phyloP scores from a whole-genome alignment of 2,329 filamentous ascomycete genomes.

The Juglanconis sp. region DNA sequence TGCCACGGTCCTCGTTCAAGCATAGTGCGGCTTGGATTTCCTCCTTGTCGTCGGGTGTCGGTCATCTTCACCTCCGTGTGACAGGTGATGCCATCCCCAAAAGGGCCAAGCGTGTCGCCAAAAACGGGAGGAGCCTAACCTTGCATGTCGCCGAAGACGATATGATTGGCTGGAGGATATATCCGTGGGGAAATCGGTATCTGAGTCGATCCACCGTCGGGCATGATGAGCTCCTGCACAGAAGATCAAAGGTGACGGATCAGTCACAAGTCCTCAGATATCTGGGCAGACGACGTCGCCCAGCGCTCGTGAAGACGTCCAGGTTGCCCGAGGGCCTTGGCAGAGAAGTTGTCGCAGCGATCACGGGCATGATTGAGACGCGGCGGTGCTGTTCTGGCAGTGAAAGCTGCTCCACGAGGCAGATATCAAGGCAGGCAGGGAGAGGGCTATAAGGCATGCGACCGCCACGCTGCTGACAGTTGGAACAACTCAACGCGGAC shows the following conservation, averaged over 20 bases:
- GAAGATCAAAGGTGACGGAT: not conserved
- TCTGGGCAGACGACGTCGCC: not conserved
- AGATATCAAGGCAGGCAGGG: not conserved
- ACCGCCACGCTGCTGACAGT: not conserved
- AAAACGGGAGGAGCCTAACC: not conserved
- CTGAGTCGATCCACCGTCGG: constrained; percentile 1
- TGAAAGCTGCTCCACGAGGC: not conserved
- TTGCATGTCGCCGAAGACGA: not conserved
- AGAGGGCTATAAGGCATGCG: not conserved
- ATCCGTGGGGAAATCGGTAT: constrained; percentile 2
- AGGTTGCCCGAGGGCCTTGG: not conserved
- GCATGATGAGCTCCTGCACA: constrained; percentile 1
- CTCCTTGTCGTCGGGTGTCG: constrained; percentile 7
- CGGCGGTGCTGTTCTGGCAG: not conserved
- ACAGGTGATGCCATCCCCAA: not conserved
- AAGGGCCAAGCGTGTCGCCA: not conserved
- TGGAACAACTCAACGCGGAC: not conserved
- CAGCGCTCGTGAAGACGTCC: not conserved
- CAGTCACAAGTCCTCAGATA: not conserved
- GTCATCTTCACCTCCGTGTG: constrained; percentile 2
- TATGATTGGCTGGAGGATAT: not conserved
- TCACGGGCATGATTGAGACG: not conserved
- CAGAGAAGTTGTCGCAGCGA: not conserved
- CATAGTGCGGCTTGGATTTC: not conserved
- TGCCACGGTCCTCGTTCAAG: not conserved